phyloP scores from a whole-genome alignment of 169 alveolate genomes.

The Cryptosporidium canis region DNA sequence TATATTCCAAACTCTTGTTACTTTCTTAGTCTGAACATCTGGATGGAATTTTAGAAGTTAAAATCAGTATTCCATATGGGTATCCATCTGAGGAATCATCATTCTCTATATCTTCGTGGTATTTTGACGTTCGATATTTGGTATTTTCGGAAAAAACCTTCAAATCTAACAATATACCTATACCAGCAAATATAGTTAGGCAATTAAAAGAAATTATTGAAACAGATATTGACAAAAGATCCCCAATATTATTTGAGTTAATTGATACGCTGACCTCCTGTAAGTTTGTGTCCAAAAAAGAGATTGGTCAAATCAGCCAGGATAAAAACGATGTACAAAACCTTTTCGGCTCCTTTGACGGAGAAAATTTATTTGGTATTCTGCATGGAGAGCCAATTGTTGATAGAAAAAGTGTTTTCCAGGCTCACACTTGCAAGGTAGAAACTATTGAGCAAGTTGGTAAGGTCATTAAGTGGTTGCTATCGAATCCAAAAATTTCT shows the following conservation, averaged over 20 bases:
- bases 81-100: constrained; percentile 39
- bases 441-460: constrained; percentile 29
- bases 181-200: constrained; percentile 19
- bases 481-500: constrained; percentile 62
- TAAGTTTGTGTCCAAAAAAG: not conserved
- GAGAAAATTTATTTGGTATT: constrained; percentile 40
- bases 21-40: constrained; percentile 3
- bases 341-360: not conserved
- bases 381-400: constrained; percentile 73
- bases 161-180: constrained; percentile 1
- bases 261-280: constrained; percentile 9
- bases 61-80: constrained; percentile 52
- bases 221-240: not conserved
- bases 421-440: constrained; percentile 73
- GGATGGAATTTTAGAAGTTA: constrained; percentile 56
- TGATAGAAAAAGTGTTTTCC: constrained; percentile 75
- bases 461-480: constrained; percentile 40
- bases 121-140: constrained; percentile 25
- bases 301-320: not conserved
- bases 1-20: not conserved
- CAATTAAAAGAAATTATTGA: constrained; percentile 40
- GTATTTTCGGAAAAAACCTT: not conserved
- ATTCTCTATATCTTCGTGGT: constrained; percentile 23
- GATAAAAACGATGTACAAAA: not conserved
- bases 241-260: constrained; percentile 35